Percentiles rank a stretch among this genome's conserved stretches.
These are phyloP conservation scores for Plasmodium ovale DNA, from an alignment of 169 alveolate species.

Conservation along the genomic window DNA sequence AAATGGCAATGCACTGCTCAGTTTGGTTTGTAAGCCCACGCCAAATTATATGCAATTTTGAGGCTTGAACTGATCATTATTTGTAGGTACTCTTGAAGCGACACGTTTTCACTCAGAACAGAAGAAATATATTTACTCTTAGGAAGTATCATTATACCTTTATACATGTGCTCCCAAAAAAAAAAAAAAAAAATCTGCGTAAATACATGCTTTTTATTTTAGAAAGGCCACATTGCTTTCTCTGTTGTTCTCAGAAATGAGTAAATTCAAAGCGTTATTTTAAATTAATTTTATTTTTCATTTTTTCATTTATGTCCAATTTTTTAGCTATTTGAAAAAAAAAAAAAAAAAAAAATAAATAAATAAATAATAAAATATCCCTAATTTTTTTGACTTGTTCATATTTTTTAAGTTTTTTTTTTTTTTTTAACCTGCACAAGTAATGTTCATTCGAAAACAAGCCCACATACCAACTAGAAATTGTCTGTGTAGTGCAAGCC, in stretches of 20 bases:
- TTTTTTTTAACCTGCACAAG: not conserved
- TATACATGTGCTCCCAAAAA: not conserved
- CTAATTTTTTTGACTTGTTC: not conserved
- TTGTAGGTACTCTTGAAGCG: not conserved
- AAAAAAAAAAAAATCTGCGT: too few species aligned
- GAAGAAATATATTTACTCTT: not conserved
- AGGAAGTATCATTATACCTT: not conserved
- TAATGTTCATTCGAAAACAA: too few species aligned
- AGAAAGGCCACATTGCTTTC: too few species aligned
- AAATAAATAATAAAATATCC: not conserved
- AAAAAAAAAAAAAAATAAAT: too few species aligned
- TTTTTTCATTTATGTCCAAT: not conserved
- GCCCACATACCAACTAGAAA: not conserved
- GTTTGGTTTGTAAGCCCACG: not conserved
- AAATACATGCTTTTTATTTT: too few species aligned
- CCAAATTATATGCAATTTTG: not conserved
- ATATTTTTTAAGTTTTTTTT: not conserved
- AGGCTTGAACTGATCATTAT: too few species aligned
- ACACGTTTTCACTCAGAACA: not conserved
- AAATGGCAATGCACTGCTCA: too few species aligned
- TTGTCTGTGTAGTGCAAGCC: slow-evolving; percentile 20
- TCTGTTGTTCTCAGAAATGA: too few species aligned
- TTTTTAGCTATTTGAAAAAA: not conserved
- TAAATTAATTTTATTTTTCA: not conserved
- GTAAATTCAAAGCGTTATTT: too few species aligned